phyloP scores from a whole-genome alignment of 1,284 basidiomycete genomes.

The Sutorius eximius region DNA sequence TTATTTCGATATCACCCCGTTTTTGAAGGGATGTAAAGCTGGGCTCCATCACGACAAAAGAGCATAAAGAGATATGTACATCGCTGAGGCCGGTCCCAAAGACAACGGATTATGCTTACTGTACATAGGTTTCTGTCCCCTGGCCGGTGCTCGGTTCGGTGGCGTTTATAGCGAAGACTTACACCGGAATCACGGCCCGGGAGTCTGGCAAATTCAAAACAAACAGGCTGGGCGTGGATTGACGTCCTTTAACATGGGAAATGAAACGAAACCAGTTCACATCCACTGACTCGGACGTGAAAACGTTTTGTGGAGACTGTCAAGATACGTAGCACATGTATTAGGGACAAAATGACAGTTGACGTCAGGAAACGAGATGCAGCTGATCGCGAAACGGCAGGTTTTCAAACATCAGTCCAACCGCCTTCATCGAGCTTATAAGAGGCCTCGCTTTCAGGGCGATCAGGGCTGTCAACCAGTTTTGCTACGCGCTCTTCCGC shows the following conservation, averaged over 20 bases:
- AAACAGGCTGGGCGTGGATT: not conserved
- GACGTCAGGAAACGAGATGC: not conserved
- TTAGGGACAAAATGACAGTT: not conserved
- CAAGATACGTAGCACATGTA: not conserved
- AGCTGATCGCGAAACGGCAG: not conserved
- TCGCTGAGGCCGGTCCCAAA: not conserved
- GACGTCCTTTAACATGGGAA: not conserved
- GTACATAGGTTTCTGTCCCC: not conserved
- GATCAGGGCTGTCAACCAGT: constrained; percentile 89
- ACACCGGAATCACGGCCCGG: not conserved
- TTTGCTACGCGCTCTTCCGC: constrained; percentile 96
- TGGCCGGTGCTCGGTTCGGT: not conserved
- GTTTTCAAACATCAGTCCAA: constrained; percentile 68
- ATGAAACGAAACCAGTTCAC: not conserved
- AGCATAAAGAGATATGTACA: not conserved
- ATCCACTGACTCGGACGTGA: not conserved
- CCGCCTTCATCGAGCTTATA: constrained; percentile 88
- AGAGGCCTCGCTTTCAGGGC: constrained; percentile 89
- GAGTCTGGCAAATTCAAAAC: not conserved
- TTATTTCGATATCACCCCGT: not conserved
- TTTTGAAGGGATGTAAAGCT: not conserved
- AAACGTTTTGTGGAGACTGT: not conserved
- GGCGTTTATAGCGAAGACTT: not conserved
- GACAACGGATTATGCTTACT: not conserved
- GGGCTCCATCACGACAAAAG: not conserved